These are phyloP conservation scores for Ascochyta lentis DNA, from an alignment of 2,329 filamentous ascomycete genomes.

Conservation along the genomic window DNA sequence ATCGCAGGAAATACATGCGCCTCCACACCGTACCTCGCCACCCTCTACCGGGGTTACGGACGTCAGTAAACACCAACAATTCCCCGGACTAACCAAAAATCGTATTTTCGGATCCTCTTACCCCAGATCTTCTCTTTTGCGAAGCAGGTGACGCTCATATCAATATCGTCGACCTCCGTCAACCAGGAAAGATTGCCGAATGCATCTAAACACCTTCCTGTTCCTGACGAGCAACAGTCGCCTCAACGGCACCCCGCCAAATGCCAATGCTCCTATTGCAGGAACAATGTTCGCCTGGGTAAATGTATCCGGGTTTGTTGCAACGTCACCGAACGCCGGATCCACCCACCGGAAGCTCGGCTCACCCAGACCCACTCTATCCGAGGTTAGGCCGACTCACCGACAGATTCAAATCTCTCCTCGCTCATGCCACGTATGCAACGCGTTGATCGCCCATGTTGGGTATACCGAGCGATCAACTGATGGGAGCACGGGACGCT, in stretches of 20 bases:
- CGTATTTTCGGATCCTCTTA: slow-evolving; percentile 12
- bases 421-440: too few species aligned
- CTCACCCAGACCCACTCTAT: too few species aligned
- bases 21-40: neutral
- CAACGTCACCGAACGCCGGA: too few species aligned
- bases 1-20: too few species aligned
- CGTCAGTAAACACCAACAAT: neutral
- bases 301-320: slow-evolving; percentile 12
- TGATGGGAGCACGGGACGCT: too few species aligned
- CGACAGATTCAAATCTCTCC: too few species aligned
- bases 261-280: slow-evolving; percentile 28
- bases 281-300: slow-evolving; percentile 28
- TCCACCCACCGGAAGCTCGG: too few species aligned
- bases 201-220: slow-evolving; percentile 17
- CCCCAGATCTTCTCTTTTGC: slow-evolving; percentile 3
- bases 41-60: slow-evolving; percentile 5
- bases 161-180: neutral
- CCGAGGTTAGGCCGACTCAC: too few species aligned
- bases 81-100: neutral
- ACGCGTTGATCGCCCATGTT: too few species aligned
- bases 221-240: slow-evolving; percentile 16
- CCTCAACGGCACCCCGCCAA: slow-evolving; percentile 8
- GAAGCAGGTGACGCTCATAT: neutral
- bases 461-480: too few species aligned
- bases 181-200: slow-evolving; percentile 5